These are phyloP conservation scores for Arabidopsis hybrid DNA, from an alignment of 441 rosid genomes.

Conservation along the genomic window DNA sequence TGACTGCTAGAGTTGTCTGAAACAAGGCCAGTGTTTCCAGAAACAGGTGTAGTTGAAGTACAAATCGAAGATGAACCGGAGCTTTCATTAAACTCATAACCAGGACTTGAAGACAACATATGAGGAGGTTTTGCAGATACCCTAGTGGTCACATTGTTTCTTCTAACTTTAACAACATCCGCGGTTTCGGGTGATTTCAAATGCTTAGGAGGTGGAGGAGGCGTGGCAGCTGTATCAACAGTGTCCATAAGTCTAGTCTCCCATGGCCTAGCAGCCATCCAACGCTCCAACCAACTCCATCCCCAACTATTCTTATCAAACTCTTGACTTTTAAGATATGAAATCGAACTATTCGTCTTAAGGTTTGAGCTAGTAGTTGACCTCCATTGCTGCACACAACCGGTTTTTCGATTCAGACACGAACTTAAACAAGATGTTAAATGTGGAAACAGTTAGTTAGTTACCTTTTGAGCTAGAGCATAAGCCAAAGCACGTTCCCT, in stretches of 20 bases:
- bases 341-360: constrained; percentile 44
- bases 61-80: constrained; percentile 81
- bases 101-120: constrained; percentile 70
- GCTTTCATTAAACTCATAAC: constrained; percentile 79
- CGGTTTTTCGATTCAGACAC: neutral
- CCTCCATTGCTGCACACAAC: constrained; percentile 72
- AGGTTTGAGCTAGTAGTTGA: constrained; percentile 54
- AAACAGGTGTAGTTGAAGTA: constrained; percentile 70
- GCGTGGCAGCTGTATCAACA: constrained; percentile 47
- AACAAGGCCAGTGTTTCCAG: constrained; percentile 59
- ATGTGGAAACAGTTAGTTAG: neutral
- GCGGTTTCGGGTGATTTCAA: constrained; percentile 57
- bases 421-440: neutral
- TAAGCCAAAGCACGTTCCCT: constrained; percentile 92
- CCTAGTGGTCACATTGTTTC: constrained; percentile 80
- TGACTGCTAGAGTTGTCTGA: constrained; percentile 54
- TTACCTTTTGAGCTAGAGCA: constrained; percentile 88
- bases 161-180: constrained; percentile 66
- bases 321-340: constrained; percentile 59
- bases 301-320: constrained; percentile 88
- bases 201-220: constrained; percentile 49
- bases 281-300: constrained; percentile 98
- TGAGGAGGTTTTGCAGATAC: constrained; percentile 75
- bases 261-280: constrained; percentile 98
- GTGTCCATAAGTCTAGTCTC: constrained; percentile 83